A percentile compares a stretch with the other conserved stretches of the same genome.
phyloP scores from a whole-genome alignment of 2,329 filamentous ascomycete species.

The Dactylellina haptotyla region DNA sequence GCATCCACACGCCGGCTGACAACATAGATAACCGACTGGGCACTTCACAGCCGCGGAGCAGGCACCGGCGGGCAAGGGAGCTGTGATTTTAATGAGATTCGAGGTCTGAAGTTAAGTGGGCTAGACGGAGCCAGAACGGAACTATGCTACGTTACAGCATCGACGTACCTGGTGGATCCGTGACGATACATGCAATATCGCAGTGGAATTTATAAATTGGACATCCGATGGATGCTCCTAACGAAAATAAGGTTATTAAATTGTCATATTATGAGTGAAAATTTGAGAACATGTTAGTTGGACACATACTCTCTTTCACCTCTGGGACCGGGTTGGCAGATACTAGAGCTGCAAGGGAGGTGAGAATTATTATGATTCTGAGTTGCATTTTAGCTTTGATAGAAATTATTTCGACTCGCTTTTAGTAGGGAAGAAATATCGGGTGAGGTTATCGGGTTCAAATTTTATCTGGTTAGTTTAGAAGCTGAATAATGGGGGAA shows the following conservation, averaged over 20 bases:
- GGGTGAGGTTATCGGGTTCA: neutral
- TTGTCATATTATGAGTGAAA: neutral
- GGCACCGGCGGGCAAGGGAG: neutral
- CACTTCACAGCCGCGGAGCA: neutral
- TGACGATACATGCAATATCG: neutral
- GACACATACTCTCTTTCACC: neutral
- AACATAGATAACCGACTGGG: conserved; percentile 1
- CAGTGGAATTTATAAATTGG: neutral
- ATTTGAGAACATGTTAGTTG: neutral
- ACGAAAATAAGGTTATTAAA: neutral
- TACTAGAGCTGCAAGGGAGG: neutral
- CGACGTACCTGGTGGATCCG: neutral
- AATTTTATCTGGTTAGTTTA: neutral
- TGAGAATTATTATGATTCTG: neutral
- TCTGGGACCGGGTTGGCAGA: conserved; percentile 2
- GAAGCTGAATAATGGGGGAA: neutral
- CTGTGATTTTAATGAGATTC: neutral
- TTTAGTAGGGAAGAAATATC: neutral
- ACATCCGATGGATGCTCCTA: neutral
- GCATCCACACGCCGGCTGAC: neutral
- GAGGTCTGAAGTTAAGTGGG: neutral
- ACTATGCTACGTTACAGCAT: no score
- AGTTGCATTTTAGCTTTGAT: neutral
- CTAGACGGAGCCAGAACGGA: neutral
- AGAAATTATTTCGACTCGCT: neutral